A percentile compares a stretch with the other conserved stretches of the same genome.
phyloP scores from a whole-genome alignment of 345 rosid genomes.

The Litchi chinensis region DNA sequence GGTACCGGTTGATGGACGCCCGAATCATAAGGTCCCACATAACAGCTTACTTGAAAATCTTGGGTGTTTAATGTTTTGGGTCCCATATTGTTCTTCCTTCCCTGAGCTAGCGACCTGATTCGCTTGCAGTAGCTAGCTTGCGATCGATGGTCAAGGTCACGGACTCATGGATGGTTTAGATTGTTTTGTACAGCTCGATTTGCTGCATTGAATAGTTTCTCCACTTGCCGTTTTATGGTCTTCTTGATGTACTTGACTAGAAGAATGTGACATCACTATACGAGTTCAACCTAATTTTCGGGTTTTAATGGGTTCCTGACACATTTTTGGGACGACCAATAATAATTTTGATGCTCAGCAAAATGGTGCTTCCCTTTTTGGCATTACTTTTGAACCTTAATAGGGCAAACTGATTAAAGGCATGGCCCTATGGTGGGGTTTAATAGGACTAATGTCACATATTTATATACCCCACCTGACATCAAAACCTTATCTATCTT shows the following conservation, averaged over 20 bases:
- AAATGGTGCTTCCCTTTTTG: conserved; percentile 27
- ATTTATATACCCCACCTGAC: conserved; percentile 27
- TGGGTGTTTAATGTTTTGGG: conserved; percentile 26
- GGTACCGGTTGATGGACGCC: conserved; percentile 28
- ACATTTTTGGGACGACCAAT: background rate
- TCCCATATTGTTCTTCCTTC: conserved; percentile 16
- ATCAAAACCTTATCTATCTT: conserved; percentile 31
- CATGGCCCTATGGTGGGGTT: conserved; percentile 35
- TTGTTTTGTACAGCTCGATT: background rate
- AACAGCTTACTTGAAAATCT: conserved; percentile 38
- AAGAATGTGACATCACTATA: conserved; percentile 30
- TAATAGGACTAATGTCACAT: conserved; percentile 39
- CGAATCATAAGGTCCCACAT: conserved; percentile 31
- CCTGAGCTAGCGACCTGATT: background rate
- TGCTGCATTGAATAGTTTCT: background rate
- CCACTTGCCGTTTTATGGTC: conserved; percentile 3
- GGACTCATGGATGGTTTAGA: conserved; percentile 19
- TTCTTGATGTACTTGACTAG: conserved; percentile 31
- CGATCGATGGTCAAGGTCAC: background rate
- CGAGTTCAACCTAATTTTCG: background rate
- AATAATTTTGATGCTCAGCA: background rate
- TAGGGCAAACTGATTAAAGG: conserved; percentile 34
- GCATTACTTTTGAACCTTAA: conserved; percentile 37
- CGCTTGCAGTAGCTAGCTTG: too few species aligned
- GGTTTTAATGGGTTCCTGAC: conserved; percentile 13